Base-by-base conservation (phyloP, 352 stramenopile species). In the Phytophthora litchii region DNA sequence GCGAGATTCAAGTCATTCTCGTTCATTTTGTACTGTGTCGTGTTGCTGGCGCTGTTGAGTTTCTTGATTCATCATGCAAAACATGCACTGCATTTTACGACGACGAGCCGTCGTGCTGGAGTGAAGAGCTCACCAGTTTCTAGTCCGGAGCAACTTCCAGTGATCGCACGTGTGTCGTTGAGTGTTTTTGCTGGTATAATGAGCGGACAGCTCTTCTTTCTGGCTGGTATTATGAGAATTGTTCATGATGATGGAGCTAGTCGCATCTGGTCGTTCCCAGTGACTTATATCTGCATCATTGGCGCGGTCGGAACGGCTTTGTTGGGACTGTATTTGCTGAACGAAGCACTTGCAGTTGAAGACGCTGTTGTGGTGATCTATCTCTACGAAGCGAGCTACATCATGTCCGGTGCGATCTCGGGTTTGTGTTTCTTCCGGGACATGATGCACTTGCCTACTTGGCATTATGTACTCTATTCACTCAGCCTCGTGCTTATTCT, bases 361-460 rank as follows among this genome's bases (percentile, higher is more conserved):
- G 84, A 94, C 37, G 84, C 82, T 0, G 79, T 94, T 1, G 81
- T 92, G 57, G 82, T 94, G 6, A 92, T 94, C 47, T 92, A 92
- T 23, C 53, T 94, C 5, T 94, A 94, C 63, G 82, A 94, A 46
- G 81, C 82, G 16, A 91, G 79, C 55, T 89, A 92, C 63, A 90
- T 94, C 56, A 64, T 91, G 52, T 47, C 75, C 6, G 84, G 84
- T 8, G 84, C 84, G 1, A 74, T 94, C 61, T 94, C 84, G 1
- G 84, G 84, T 0, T 64, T 94, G 9, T 90, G 82, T 50, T 92
- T 94, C 65, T 94, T 94, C 55, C 69, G 74, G 19, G 84, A 94
- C 60, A 92, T 94, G 84, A 75, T 76, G 10, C 50, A 82, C 43
- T 48, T 92, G 29, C 64, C 68, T 21, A 49, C 68, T 6, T 90